These are phyloP conservation scores for Flaveria ramosissima DNA, from an alignment of 129 eudicot genomes.

Conservation along the genomic window DNA sequence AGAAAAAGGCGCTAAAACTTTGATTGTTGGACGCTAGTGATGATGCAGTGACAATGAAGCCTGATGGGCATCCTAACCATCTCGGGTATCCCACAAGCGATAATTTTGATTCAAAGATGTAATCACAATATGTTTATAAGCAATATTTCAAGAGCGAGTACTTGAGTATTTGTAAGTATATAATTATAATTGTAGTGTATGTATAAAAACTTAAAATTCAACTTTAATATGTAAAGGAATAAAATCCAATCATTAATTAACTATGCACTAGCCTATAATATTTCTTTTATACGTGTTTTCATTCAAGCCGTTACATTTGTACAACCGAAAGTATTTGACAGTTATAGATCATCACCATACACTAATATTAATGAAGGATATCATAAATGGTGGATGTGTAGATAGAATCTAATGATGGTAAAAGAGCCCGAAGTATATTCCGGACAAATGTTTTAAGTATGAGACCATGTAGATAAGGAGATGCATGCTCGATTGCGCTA, in stretches of 20 bases:
- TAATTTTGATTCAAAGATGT: conserved; percentile 30
- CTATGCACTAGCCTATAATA: conserved; percentile 30
- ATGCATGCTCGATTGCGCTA: too few species aligned
- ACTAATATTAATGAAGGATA: background rate
- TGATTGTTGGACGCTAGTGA: conserved; percentile 48
- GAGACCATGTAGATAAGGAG: too few species aligned
- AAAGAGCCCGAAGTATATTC: too few species aligned
- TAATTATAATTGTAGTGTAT: background rate
- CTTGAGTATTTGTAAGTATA: conserved; percentile 12
- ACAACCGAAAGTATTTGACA: too few species aligned
- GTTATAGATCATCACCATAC: background rate
- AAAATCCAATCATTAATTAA: background rate
- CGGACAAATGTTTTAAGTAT: too few species aligned
- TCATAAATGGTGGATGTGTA: too few species aligned
- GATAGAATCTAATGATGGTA: too few species aligned
- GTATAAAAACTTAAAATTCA: conserved; percentile 7
- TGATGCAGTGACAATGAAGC: conserved; percentile 50
- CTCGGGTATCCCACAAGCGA: conserved; percentile 47
- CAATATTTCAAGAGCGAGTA: conserved; percentile 23
- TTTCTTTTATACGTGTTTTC: conserved; percentile 17
- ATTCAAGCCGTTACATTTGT: background rate
- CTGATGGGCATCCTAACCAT: conserved; percentile 59
- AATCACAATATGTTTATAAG: conserved; percentile 26
- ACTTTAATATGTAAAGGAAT: conserved; percentile 24
- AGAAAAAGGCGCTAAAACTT: conserved; percentile 46